Evolutionary conservation across 2,329 filamentous ascomycete genomes (phyloP).

Genomic region (Colletotrichum agaves): DNA sequence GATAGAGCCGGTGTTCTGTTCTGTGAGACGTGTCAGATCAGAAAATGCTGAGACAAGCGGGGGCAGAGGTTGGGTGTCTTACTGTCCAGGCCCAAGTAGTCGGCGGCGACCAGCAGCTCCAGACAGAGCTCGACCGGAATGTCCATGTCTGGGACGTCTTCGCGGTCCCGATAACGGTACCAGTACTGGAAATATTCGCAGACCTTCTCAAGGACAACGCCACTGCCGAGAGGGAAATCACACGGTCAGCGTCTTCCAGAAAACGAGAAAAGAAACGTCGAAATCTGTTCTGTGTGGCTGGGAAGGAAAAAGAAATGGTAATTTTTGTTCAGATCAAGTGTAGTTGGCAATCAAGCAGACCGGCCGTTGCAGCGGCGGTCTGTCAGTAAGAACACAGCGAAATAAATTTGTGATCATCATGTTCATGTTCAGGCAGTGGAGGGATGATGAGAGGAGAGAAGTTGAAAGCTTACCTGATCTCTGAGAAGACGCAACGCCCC

Average conservation of each 20-base stretch:
- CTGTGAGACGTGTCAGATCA: conserved; percentile 29
- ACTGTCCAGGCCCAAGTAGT: conserved; percentile 79
- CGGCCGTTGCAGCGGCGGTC: conserved; percentile 51
- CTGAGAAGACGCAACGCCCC: conserved; percentile 74
- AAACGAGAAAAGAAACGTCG: conserved; percentile 2
- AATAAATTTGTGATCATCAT: conserved; percentile 41
- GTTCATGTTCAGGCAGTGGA: conserved; percentile 38
- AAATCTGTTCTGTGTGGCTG: conserved; percentile 13
- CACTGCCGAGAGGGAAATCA: conserved; percentile 58
- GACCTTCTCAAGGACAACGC: conserved; percentile 80
- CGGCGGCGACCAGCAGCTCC: conserved; percentile 80
- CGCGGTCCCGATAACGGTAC: conserved; percentile 75
- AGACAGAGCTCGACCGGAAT: conserved; percentile 82
- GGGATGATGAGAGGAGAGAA: conserved; percentile 6
- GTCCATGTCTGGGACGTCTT: conserved; percentile 83
- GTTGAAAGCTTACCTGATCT: conserved; percentile 72
- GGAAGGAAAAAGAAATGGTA: conserved; percentile 36
- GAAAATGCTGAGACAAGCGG: not conserved
- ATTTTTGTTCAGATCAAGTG: conserved; percentile 71
- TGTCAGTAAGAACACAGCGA: conserved; percentile 60
- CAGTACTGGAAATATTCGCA: conserved; percentile 88
- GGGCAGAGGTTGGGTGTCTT: conserved; percentile 42
- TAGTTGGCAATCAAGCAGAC: conserved; percentile 65
- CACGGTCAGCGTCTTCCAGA: conserved; percentile 37
- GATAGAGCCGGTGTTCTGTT: conserved; percentile 34